Base-by-base conservation (phyloP, 140 eudicot genomes). In the Stevia rebaudiana region DNA sequence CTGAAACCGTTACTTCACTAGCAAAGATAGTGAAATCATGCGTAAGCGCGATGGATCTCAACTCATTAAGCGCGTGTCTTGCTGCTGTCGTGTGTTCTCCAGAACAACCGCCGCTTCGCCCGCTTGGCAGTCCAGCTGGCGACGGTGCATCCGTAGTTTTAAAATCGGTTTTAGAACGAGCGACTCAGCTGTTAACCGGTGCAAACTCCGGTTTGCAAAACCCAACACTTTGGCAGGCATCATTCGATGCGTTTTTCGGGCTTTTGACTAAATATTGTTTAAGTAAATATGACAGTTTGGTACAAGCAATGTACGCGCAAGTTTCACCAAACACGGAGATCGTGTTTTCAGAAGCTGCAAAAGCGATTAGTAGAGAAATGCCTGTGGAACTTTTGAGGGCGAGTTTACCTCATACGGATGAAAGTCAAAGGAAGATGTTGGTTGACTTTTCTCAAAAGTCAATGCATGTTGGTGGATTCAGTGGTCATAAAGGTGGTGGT, bases 1-100 rank as follows among this genome's bases (percentile, higher is more conserved):
- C 83, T 9, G 80, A 78, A 22, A 76, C 92, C 8, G 79, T 84
- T 5, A 54, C 81, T 21, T 42, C 77, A 21, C 81, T 92, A 25
- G 84, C 87, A 16, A 80, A 73, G 71, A 75, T 78, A 42, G 95
- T 92, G 57, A 74, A 80, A 18, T 35, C 72, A 1, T 79, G 90
- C 52, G 75, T 85, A 18, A 62, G 76, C 55, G 78, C 90, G 0
- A 85, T 92, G 98, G 96, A 92, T 70, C 96, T 92, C 33, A 86
- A 82, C 78, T 84, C 97, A 2, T 74, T 88, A 1, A 92, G 98
- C 72, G 95, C 98, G 8, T 92, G 96, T 78, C 86, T 92, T 54
- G 98, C 96, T 51, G 98, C 98, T 8, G 95, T 92, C 9, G 98
- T 92, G 36, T 92, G 98, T 76, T 92, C 96, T 47, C 82, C 94